Conservation (phyloP, 225 moss, liverwort and hornwort species). For the Neckera pumila region DNA sequence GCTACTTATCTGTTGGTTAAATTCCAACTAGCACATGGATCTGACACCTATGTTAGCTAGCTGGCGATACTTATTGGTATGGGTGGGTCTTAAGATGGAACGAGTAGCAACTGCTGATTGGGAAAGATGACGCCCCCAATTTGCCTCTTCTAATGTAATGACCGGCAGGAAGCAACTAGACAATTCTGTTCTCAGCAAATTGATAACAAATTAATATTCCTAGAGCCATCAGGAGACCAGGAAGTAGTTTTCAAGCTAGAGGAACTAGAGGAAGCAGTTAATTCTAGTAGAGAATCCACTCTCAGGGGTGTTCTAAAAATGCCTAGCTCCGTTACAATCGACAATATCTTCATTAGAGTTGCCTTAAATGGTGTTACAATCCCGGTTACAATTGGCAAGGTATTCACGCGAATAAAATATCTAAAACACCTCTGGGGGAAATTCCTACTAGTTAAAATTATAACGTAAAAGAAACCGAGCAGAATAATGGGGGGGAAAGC, state of each 20-base stretch:
- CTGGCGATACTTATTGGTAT: neutral
- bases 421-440: neutral
- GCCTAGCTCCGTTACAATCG: neutral
- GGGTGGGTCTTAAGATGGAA: neutral
- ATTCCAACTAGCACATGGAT: neutral
- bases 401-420: neutral
- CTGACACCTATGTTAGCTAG: neutral
- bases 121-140: neutral
- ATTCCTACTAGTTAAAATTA: neutral
- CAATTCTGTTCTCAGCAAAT: neutral
- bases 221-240: neutral
- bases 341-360: neutral
- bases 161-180: neutral
- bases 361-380: neutral
- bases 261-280: neutral
- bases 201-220: neutral
- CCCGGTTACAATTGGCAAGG: neutral
- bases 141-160: neutral
- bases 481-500: neutral
- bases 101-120: neutral
- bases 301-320: neutral
- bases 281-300: neutral
- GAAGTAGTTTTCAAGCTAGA: neutral
- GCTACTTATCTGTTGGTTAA: neutral
- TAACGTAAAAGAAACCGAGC: neutral